A percentile compares a stretch with the other conserved stretches of the same genome.
Conservation (phyloP, 2,329 filamentous ascomycete genomes). For the Fusarium lateritium region DNA sequence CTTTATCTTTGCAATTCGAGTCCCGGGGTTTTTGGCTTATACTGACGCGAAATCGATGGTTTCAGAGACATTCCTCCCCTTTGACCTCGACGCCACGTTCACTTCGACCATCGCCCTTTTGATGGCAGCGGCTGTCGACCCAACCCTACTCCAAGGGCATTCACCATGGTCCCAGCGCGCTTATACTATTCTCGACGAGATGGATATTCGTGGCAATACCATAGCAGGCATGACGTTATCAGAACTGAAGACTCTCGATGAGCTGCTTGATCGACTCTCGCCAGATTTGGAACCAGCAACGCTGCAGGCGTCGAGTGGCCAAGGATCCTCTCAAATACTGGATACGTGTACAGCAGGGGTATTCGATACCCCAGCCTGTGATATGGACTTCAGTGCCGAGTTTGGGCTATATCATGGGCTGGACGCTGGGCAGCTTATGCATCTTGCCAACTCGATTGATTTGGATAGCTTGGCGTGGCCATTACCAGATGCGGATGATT, state of each 20-base stretch:
- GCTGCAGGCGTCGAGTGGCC: no score
- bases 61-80: slow-evolving; percentile 29
- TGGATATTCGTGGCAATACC: slow-evolving; percentile 60
- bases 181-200: slow-evolving; percentile 62
- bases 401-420: slow-evolving; percentile 35
- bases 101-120: slow-evolving; percentile 57
- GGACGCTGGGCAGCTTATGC: slow-evolving; percentile 38
- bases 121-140: slow-evolving; percentile 57
- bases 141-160: slow-evolving; percentile 38
- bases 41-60: neutral
- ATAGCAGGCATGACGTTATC: slow-evolving; percentile 58
- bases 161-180: slow-evolving; percentile 57
- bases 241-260: slow-evolving; percentile 31
- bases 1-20: no score
- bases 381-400: slow-evolving; percentile 6
- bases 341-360: no score
- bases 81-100: slow-evolving; percentile 34
- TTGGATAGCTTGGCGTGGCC: slow-evolving; percentile 43
- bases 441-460: slow-evolving; percentile 40
- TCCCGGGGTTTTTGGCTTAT: no score
- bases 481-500: slow-evolving; percentile 11
- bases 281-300: no score
- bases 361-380: neutral
- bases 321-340: no score
- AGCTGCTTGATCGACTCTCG: neutral